Evolutionary conservation across 2,329 filamentous ascomycete species (phyloP), one percentile per base, ranked within the genome.

Genomic region (Aspergillus transmontanensis): DNA sequence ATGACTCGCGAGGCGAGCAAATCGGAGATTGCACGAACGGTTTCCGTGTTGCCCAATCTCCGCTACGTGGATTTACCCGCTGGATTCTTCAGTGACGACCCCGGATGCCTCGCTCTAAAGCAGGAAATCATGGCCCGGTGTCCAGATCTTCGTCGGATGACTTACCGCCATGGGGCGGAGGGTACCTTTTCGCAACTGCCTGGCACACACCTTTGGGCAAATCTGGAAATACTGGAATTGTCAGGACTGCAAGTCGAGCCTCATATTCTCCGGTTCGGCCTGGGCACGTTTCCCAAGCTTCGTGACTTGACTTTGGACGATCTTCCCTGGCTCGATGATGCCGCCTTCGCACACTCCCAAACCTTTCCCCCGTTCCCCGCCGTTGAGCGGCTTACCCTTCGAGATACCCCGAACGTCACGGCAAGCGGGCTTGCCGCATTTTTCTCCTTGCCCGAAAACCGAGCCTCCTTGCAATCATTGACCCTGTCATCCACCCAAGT

Each of bases 1-100:
- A 97, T 97, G 94, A 90, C 94, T 59, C 89, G 94, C 62, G 93
- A 97, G 80, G 91, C 91, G 1, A 91, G 87, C 75, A 93, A 95
- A 75, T 86, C 91, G 59, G 91, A 94, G 66, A 86, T 97, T 56
- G 94, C 94, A 11, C 88, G 93, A 57, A 92, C 91, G 30, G 90
- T 97, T 55, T 92, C 93, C 43, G 91, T 94, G 28, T 84, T 94
- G 50, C 92, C 93, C 34, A 93, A 94, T 72, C 82, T 98, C 51
- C 90, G 87, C 75, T 97, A 95, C 76, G 90, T 97, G 68, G 94
- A 98, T 78, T 85, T 98, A 9, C 94, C 94, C 5, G 91, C 95
- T 68, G 94, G 93, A 57, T 87, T 97, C 76, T 97, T 89, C 79
- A 87, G 86, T 58, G 94, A 95, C 72, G 94, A 97, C 65, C 81